Percentiles rank a stretch among this genome's conserved stretches.
Conservation (phyloP, 2,329 filamentous ascomycete genomes). For the Verticillium nonalfalfae region DNA sequence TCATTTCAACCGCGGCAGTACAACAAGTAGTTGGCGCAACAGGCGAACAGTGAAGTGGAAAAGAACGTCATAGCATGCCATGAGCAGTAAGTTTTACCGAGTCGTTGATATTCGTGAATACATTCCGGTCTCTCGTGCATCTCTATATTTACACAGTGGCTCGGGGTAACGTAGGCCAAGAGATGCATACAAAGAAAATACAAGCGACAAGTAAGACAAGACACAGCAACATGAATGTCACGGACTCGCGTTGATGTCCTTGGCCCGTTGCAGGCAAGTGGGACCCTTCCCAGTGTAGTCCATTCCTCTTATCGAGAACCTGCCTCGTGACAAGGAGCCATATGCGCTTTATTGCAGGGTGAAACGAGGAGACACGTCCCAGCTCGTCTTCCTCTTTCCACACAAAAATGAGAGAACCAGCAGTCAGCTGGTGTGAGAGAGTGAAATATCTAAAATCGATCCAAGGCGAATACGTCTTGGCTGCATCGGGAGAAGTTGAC, state of each 20-base stretch:
- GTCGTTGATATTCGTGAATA: not conserved
- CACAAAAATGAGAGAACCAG: not conserved
- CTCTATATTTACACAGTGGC: not conserved
- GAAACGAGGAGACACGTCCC: too few relatives aligned
- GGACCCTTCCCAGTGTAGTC: not conserved
- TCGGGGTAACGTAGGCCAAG: not conserved
- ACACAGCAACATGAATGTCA: not conserved
- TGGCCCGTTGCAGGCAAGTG: not conserved
- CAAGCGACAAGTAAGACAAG: not conserved
- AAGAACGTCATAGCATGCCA: not conserved
- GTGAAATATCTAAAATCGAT: not conserved
- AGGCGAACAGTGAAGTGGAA: not conserved
- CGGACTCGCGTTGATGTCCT: not conserved
- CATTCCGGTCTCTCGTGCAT: not conserved
- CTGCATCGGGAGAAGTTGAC: not conserved
- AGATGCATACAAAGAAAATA: not conserved
- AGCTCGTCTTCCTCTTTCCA: too few relatives aligned
- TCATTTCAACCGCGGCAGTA: not conserved
- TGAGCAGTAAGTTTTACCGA: not conserved
- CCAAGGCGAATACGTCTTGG: not conserved
- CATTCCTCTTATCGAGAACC: not conserved
- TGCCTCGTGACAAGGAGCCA: not conserved
- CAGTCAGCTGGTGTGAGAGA: not conserved
- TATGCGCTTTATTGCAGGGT: not conserved
- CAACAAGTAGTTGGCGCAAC: not conserved